Conservation (phyloP, 345 rosid species). For the Eutrema japonicum region DNA sequence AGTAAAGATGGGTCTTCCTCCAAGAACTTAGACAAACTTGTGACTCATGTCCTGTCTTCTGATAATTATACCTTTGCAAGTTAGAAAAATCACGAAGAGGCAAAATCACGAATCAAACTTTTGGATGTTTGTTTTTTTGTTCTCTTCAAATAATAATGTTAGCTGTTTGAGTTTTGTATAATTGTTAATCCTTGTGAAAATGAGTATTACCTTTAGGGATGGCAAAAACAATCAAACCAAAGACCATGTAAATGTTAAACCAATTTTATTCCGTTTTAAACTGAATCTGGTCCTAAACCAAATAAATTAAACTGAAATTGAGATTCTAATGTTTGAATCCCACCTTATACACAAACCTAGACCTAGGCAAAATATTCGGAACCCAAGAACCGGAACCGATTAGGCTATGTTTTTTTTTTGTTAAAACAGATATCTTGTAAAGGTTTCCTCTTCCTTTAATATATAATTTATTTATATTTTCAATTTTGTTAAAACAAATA, state of each 20-base stretch:
- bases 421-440: too few relatives aligned
- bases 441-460: too few relatives aligned
- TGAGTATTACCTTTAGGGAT: slow-evolving; percentile 8
- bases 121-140: neutral
- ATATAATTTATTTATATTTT: too few relatives aligned
- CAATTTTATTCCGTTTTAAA: neutral
- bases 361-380: too few relatives aligned
- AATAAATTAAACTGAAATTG: neutral
- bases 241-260: neutral
- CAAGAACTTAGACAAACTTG: slow-evolving; percentile 47
- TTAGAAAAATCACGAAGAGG: neutral
- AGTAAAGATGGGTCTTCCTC: slow-evolving; percentile 50
- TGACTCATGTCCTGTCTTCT: slow-evolving; percentile 43
- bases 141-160: slow-evolving; percentile 15
- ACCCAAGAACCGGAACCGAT: too few relatives aligned
- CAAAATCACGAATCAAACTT: neutral
- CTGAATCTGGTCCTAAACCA: neutral
- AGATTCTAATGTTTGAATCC: neutral
- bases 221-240: slow-evolving; percentile 4
- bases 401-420: too few relatives aligned
- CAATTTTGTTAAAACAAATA: too few relatives aligned
- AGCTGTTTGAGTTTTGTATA: slow-evolving; percentile 3
- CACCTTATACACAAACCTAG: neutral
- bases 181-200: slow-evolving; percentile 6
- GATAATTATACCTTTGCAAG: slow-evolving; percentile 22